A percentile compares a stretch with the other conserved stretches of the same genome.
These are phyloP conservation scores for Blastobotrys ciferrii DNA, from an alignment of 1,139 yeast species.

Conservation along the genomic window DNA sequence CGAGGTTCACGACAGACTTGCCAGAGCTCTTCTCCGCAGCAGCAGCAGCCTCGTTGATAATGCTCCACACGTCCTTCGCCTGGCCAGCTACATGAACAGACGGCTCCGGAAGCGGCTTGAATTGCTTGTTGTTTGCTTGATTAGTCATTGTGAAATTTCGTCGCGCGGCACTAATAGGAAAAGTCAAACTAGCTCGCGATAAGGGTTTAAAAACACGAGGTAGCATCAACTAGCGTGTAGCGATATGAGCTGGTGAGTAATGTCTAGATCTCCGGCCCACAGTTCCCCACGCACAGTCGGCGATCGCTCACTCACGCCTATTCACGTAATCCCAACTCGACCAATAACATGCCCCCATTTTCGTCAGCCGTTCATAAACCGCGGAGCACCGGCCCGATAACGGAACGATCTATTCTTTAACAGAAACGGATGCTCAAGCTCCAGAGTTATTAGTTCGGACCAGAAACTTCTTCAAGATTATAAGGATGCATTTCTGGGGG, in stretches of 20 bases:
- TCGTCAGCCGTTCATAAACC: background rate
- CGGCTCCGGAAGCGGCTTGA: conserved; percentile 27
- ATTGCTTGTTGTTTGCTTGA: conserved; percentile 2
- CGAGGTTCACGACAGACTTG: conserved; percentile 76
- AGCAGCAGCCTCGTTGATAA: conserved; percentile 94
- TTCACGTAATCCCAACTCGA: background rate
- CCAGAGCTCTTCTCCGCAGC: conserved; percentile 65
- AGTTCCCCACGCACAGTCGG: background rate
- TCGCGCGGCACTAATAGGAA: background rate
- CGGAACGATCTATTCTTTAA: no score
- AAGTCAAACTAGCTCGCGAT: background rate
- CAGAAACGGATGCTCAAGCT: no score
- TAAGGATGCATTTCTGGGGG: no score
- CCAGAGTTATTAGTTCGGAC: no score
- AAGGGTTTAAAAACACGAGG: background rate
- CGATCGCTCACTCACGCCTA: background rate
- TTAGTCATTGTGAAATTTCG: conserved; percentile 2
- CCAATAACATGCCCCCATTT: background rate
- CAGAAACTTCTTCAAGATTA: no score
- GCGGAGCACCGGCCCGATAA: background rate
- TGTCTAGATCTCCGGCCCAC: no score
- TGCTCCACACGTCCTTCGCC: conserved; percentile 84
- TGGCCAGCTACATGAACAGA: conserved; percentile 26
- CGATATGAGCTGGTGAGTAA: no score
- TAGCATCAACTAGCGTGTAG: background rate